Base-by-base conservation (phyloP, 139 green algal genomes). In the Eudorina sp. region DNA sequence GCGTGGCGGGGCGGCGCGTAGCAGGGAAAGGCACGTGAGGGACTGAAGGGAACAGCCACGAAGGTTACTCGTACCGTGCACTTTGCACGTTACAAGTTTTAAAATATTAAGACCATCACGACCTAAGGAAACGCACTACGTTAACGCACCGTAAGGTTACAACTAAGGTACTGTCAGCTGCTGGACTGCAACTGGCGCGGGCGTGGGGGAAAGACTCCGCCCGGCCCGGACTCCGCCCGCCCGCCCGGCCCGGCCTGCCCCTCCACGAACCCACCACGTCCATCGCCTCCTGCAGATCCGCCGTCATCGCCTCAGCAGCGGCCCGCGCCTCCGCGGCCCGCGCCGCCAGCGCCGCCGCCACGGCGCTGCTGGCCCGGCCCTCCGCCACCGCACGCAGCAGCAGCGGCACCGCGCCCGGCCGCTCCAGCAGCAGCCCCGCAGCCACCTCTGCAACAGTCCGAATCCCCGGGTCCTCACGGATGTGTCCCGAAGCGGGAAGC, bases 361-460 rank as follows among this genome's bases (percentile, higher is more conserved):
- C 62, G 31, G 34, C 58, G 11, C 79, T 45, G 45, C 75, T 75
- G 1, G 88, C 75, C 21, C 64, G 79, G 36, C 90, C 87, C 1
- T 25, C 41, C 0, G 62, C 88, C 21, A 90, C 77, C 31, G 91
- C 84, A 16, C 86, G 53, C 82, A 95, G 89, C 70, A 94, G 82
- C 72, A 46, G 55, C 13, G 92, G 83, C 51, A 92, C 85, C 13
- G 91, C 89, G 3, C 92, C 91, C 7, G 92, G 89, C 31, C 90
- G 84, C 1, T 53, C 83, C 53, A 95, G 83, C 64, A 95, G 34
- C 51, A 77, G 69, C 40, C 58, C 40, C 38, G 81, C 68, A 16
- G 85, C 78, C 0, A 41, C 68, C 2, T 68, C 85, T 91, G 85
- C 36, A n/a, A 29, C 51, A 13, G 16, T 13, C 51, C 51, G 16